Base-by-base conservation (phyloP, 805 yeast genomes). In the Deakozyma indianensis region DNA sequence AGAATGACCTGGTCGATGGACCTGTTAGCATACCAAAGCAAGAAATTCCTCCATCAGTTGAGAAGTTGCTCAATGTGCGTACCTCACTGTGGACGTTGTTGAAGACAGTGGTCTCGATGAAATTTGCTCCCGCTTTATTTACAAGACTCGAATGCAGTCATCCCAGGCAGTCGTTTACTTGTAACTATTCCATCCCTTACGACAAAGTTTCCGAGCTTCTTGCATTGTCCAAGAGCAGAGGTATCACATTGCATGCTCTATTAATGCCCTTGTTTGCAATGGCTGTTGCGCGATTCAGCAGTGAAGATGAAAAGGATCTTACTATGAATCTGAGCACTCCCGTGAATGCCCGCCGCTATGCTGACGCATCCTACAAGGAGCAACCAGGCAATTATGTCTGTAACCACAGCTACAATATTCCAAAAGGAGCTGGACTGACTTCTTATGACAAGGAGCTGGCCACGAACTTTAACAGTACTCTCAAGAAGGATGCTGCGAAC, bases 291-390 rank as follows among this genome's bases (percentile, higher is more conserved):
- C 41, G 47, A 23, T 15, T 27, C 25, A 38, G 22, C 21, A 23
- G 23, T 24, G 46, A 40, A 4, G 42, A 15, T 4, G 11, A 9
- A 14, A 24, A 18, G 25, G 38, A 23, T 21, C 15, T 22, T 5
- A 7, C 11, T 11, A 22, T 44, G 24, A 21, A 22, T 3, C 28
- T 41, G 20, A 18, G 41, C 20, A 45, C 44, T 46, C 52, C 54
- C 3, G 50, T 52, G 11, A 47, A 51, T 43, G 48, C 50, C 3
- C 43, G 55, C 9, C 42, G 51, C 16, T 49, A 43, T 18, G 20
- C 28, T 27, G 35, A 38, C n/a, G 38, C 25, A 4, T n/a, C 28
- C 3, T 11, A 21, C 5, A 18, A 24, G 21, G 35, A n/a, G 23
- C 23, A 23, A 11, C 11, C 42, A 3, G 46, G 46, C 23, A 44